Base-by-base conservation (phyloP, 805 yeast species). In the Ogataea zsoltii region DNA sequence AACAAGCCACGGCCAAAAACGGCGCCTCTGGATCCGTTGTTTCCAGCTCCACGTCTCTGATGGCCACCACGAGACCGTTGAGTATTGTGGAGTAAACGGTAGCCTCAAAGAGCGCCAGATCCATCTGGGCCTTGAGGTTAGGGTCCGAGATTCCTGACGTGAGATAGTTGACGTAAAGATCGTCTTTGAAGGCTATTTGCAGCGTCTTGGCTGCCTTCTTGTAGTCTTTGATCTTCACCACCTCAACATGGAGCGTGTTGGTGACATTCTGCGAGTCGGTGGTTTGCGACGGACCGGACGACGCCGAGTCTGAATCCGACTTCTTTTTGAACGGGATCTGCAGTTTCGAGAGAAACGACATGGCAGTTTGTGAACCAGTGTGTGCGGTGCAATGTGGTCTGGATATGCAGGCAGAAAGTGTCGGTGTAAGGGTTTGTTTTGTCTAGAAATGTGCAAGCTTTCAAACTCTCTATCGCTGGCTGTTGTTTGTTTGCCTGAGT, bases 141-240 rank as follows among this genome's bases (percentile, higher is more conserved):
- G 58, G 62, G 44, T 63, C 65, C 35, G 57, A 60, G 45, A 68
- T 71, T 38, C 64, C 71, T 9, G 74, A 69, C 42, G 74, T 77
- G 48, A 75, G 68, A 51, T 77, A 79, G 50, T 71, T 69, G 46
- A 76, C 72, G 53, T 78, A 78, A 25, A 78, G 72, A 59, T 80
- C 85, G 41, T 76, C 74, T 51, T 71, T 74, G 56, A 80, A 80
- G 4, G 82, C 77, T 43, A 76, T 63, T 43, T 71, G 70, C 42
- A 80, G 66, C 7, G 83, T 77, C 46, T 69, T 69, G 18, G 83
- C 83, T 21, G 81, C 81, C 47, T 79, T 70, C 48, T 72, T 75
- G 54, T 77, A 80, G 51, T 79, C 83, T 38, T 65, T 58, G 14
- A 65, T 53, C 4, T 56, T 56, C 13, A 67, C 57, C 7, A 66